These are phyloP conservation scores for Theileria annulata DNA, from an alignment of 169 alveolate species.

Conservation along the genomic window DNA sequence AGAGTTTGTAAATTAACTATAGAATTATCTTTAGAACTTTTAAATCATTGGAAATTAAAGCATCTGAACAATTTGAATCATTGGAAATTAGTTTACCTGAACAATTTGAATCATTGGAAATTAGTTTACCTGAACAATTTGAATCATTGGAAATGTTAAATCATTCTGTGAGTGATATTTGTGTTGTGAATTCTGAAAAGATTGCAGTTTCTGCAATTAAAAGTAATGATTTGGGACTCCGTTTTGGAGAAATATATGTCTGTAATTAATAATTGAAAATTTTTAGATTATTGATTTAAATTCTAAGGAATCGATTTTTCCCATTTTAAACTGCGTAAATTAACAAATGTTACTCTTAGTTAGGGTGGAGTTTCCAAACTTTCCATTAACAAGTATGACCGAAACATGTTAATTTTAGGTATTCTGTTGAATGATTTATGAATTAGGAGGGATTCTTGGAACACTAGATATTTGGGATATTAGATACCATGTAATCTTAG, in stretches of 20 bases:
- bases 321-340: background rate
- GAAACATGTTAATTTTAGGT: background rate
- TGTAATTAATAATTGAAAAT: background rate
- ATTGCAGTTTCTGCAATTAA: background rate
- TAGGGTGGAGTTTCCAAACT: slow-evolving; percentile 3
- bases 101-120: too few species aligned
- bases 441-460: slow-evolving; percentile 5
- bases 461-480: slow-evolving; percentile 6
- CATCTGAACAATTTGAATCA: too few species aligned
- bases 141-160: background rate
- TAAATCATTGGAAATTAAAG: too few species aligned
- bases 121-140: too few species aligned
- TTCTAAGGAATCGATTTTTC: background rate
- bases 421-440: background rate
- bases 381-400: background rate
- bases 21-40: too few species aligned
- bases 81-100: too few species aligned
- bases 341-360: background rate
- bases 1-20: too few species aligned
- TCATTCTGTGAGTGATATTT: background rate
- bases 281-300: background rate
- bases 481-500: background rate
- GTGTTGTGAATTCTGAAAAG: background rate
- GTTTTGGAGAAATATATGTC: background rate
- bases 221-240: background rate